Percentiles rank a stretch among this genome's conserved stretches.
Evolutionary conservation across 495 filamentous ascomycete species (phyloP).

Genomic region (Oleoguttula mirabilis): DNA sequence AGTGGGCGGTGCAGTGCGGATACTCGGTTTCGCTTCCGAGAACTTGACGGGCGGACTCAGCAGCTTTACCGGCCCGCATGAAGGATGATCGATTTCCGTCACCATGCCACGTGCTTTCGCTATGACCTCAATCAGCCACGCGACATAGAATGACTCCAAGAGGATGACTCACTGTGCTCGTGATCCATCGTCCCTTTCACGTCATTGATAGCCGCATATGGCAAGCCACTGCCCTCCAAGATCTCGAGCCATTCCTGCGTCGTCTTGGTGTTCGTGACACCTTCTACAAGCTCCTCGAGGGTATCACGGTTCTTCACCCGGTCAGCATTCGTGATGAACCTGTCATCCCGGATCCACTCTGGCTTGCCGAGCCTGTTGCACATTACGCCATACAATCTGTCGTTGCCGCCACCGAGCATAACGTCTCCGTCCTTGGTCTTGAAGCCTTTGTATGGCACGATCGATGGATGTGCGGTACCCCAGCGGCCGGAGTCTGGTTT

Average conservation of each 20-base stretch:
- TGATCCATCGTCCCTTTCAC: constrained; percentile 74
- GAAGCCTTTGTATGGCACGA: constrained; percentile 90
- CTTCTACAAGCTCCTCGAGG: constrained; percentile 67
- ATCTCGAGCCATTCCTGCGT: constrained; percentile 78
- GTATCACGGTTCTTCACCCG: constrained; percentile 66
- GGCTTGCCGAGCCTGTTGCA: constrained; percentile 65
- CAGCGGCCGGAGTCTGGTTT: constrained; percentile 77
- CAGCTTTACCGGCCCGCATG: constrained; percentile 74
- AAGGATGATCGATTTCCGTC: constrained; percentile 66
- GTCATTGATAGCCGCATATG: constrained; percentile 91
- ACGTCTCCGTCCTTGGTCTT: constrained; percentile 87
- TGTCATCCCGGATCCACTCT: constrained; percentile 65
- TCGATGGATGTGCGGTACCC: constrained; percentile 96
- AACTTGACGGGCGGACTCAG: constrained; percentile 96
- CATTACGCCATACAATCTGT: constrained; percentile 75
- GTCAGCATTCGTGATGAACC: constrained; percentile 67
- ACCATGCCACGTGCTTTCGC: constrained; percentile 82
- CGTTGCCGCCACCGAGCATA: constrained; percentile 87
- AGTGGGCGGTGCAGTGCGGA: constrained; percentile 69
- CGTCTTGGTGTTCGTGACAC: constrained; percentile 60
- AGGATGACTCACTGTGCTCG: constrained; percentile 50
- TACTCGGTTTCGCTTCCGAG: constrained; percentile 65
- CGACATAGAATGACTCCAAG: background rate
- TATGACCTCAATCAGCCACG: constrained; percentile 23
- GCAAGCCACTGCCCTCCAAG: constrained; percentile 82